Evolutionary conservation across 75 land plant species (phyloP), one percentile per base, ranked within the genome.

Genomic region (Azolla pinnata): DNA sequence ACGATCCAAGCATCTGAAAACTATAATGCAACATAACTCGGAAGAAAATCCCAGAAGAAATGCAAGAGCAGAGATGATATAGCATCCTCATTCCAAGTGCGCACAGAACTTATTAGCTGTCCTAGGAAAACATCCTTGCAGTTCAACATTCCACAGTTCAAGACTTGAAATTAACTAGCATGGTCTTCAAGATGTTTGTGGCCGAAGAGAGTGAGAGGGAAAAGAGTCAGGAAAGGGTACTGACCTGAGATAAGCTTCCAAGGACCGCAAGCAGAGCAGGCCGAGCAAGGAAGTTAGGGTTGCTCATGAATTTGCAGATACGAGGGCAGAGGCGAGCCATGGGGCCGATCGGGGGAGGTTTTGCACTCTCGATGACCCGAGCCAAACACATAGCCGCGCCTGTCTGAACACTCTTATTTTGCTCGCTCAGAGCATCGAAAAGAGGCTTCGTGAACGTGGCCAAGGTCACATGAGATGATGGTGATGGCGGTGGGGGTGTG

Each of bases 371-470:
- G n/a, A 33, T 31, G 0, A 29, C 52, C 0, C 59, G 40, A 28
- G 57, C 85, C 58, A 88, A 53, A 59, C 93, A 88, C 77, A 75
- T 45, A 51, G 93, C 80, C 8, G 81, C 80, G 23, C 88, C 88
- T 7, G 75, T 70, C 67, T 88, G 93, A 9, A 75, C 88, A n/a
- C 56, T 69, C 66, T 84, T 88, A 58, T 62, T 84, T 67, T 81
- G 82, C 79, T 88, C 93, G 16, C 59, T 51, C 81, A 84, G 67
- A 16, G 80, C 78, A 66, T 88, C 93, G 49, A 88, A 77, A 52
- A 88, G 60, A 19, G 93, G 93, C 77, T 85, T 88, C 33, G 81
- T 77, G 56, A 84, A 84, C 57, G 48, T 28, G 17, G 29, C 58
- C 19, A 63, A 19, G 3, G 25, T 52, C 29, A 52, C 3, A 23